Evolutionary conservation across 1,139 yeast genomes (phyloP).

Genomic region (Yamadazyma blattariae): DNA sequence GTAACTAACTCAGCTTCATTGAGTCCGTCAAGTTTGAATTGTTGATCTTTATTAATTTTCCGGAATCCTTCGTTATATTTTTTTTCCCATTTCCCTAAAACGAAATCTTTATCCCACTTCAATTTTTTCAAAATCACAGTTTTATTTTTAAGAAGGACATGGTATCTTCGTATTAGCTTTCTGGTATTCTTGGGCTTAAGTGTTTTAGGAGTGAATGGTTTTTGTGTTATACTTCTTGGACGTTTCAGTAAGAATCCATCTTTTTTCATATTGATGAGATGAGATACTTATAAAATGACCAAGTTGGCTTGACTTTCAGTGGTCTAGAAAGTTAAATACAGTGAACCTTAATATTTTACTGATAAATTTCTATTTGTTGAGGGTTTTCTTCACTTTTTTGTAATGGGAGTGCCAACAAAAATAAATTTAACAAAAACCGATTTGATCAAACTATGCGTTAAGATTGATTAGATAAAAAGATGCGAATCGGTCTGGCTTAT

Average conservation of each 20-base stretch:
- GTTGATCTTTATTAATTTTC: constrained; percentile 12
- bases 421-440: too few relatives aligned
- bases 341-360: too few relatives aligned
- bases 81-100: constrained; percentile 16
- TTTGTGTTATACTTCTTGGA: constrained; percentile 18
- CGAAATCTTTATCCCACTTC: constrained; percentile 10
- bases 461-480: background rate
- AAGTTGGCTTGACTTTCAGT: too few relatives aligned
- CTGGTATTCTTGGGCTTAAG: constrained; percentile 69
- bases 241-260: constrained; percentile 10
- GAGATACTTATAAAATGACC: background rate
- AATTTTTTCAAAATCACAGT: constrained; percentile 32
- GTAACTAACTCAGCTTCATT: constrained; percentile 16
- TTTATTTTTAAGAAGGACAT: constrained; percentile 55
- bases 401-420: too few relatives aligned
- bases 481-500: constrained; percentile 5
- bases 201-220: constrained; percentile 21
- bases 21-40: constrained; percentile 21
- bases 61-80: constrained; percentile 18
- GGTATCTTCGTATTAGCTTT: constrained; percentile 65
- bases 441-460: too few relatives aligned
- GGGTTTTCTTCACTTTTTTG: too few relatives aligned
- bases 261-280: constrained; percentile 4
- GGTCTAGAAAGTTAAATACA: too few relatives aligned
- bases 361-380: too few relatives aligned